Evolutionary conservation across 805 yeast genomes (phyloP), one percentile per base, ranked within the genome.

Genomic region (Sungouiozyma intestinalis): DNA sequence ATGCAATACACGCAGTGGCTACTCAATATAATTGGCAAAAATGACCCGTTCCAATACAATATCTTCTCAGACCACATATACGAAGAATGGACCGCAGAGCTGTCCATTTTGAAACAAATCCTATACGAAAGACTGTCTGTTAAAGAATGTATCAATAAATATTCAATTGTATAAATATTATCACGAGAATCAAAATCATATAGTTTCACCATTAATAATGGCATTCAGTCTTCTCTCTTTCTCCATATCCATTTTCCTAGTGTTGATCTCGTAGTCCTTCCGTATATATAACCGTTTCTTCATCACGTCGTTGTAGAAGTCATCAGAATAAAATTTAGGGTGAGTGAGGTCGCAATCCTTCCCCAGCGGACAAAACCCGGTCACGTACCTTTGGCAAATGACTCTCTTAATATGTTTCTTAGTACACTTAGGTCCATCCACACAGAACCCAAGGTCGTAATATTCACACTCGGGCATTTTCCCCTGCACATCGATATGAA

Each of bases 361-460:
- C 1, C 97, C 97, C 53, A 77, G 72, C 1, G 96, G 97, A 64
- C 97, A 90, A 57, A 90, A 90, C 1, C 99, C 98, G 0, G 88
- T 77, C 41, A 92, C 58, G 61, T 76, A 92, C 41, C 79, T 66
- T 15, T 82, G 88, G 64, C 99, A 92, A 43, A 84, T 57, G 6
- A 74, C 72, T 7, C 37, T 21, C 52, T 79, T 79, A 6, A 85
- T 73, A 57, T 92, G 99, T 51, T 95, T 73, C 50, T 78, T 79
- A 11, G 76, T 71, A 63, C 98, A 92, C 18, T 71, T 69, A 8
- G 96, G 94, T 0, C 98, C 98, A 51, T 80, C 83, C 9, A 85
- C 83, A 65, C 98, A 92, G 58, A 86, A 92, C 0, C 98, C 98
- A 52, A 74, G 69, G 39, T 81, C 80, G 59, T 88, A 92, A 53